These are phyloP conservation scores for Globisporangium polare DNA, from an alignment of 352 stramenopile genomes.

Conservation along the genomic window DNA sequence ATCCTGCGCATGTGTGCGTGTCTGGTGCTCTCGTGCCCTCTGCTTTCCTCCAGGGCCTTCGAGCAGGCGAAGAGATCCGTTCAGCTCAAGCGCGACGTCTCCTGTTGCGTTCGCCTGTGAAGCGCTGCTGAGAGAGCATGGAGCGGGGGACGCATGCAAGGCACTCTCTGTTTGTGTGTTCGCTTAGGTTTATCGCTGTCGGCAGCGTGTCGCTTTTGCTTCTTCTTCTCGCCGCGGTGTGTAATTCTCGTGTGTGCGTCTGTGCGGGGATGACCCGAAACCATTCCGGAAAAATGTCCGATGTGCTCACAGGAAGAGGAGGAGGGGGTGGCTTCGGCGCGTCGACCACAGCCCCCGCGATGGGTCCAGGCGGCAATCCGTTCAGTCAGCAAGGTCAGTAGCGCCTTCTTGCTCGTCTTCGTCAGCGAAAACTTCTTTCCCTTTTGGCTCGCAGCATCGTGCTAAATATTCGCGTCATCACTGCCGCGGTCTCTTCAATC, in stretches of 20 bases:
- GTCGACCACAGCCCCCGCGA: not conserved
- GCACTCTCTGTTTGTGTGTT: not conserved
- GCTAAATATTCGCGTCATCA: not conserved
- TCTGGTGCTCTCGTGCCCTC: not conserved
- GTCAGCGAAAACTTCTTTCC: no score
- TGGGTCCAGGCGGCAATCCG: conserved; percentile 21
- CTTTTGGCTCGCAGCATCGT: not conserved
- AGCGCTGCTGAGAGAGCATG: no score
- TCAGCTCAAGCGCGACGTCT: no score
- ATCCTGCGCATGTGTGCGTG: not conserved
- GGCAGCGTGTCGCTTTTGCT: not conserved
- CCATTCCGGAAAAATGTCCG: not conserved
- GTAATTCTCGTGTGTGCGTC: not conserved
- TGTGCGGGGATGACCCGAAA: not conserved
- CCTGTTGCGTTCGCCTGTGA: no score
- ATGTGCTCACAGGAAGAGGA: not conserved
- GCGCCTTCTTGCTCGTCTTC: not conserved
- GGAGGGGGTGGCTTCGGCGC: conserved; percentile 6
- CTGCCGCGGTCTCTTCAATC: not conserved
- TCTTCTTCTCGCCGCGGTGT: not conserved
- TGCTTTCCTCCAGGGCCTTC: not conserved
- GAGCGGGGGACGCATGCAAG: no score
- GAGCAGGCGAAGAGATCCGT: not conserved
- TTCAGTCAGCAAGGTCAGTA: conserved; percentile 42
- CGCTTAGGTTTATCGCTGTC: not conserved